Base-by-base conservation (phyloP, 768 basidiomycete genomes). In the Daedalea quercina region DNA sequence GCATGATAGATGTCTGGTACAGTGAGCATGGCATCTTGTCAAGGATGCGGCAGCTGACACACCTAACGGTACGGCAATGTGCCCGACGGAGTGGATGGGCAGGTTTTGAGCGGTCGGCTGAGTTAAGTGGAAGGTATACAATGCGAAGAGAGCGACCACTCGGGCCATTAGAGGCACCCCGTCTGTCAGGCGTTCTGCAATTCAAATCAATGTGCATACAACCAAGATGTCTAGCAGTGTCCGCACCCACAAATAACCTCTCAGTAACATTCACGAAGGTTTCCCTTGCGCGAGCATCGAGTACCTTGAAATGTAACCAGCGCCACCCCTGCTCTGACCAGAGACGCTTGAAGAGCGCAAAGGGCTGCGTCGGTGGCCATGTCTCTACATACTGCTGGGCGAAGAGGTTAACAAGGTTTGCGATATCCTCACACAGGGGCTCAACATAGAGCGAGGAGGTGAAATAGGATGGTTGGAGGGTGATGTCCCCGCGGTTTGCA, bases 391-490 rank as follows among this genome's bases (percentile, higher is more conserved):
- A 83, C 33, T 70, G 69, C n/a, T 79, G 75, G 25, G 76, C 67
- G 57, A 79, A 91, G 9, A 67, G 58, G n/a, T 69, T 61, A 2
- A 83, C 65, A 22, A 93, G 75, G 2, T 59, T 62, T 2, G 72
- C 66, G 25, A 91, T 73, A 65, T 93, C 90, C 25, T 80, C 75
- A 2, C 85, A 78, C 20, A 87, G 72, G 13, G 80, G 70, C 19
- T 77, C 68, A 9, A 89, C 80, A 65, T 84, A 92, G 22, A 85
- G 62, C 0, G 86, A 87, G 2, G 88, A 90, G 0, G 87, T 85
- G 63, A 89, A 92, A 66, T 86, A 91, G 19, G 75, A 71, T 1
- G 87, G 87, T 60, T 90, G 89, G 9, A 91, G 68, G 35, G 78
- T 69, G 56, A 84, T 65, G 22, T 82, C 79, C 11, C 88, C 85